Evolutionary conservation across 2,329 filamentous ascomycete genomes (phyloP), one percentile per base, ranked within the genome.

Genomic region (Trichoderma cornu-damae): DNA sequence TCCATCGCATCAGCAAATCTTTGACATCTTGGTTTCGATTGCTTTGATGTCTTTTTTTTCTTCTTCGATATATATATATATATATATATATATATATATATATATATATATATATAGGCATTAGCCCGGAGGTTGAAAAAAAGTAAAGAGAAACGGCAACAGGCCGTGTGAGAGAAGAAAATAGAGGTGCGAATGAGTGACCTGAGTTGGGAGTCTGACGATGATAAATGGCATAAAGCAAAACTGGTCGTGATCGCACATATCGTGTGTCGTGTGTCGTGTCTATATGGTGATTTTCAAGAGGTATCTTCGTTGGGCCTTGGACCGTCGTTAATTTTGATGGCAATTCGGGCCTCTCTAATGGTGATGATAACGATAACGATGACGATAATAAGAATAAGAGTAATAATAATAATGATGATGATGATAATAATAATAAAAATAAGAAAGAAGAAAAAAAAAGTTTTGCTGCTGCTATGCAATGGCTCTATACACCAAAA

Each of bases 181-280:
- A n/a, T 35, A n/a, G 42, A 48, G 46, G 42, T 44, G 57, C 57
- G 37, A 59, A 57, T 37, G 58, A 59, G 18, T 52, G 58, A 57
- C 53, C 53, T 20, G 22, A 57, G 53, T 59, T 50, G 59, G 59
- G n/a, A 58, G 38, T 47, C 32, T 38, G 38, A 30, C 8, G 38
- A 18, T 38, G 55, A 59, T 46, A 59, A 59, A 59, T 43, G 9
- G 50, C 44, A 53, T 59, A 55, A 55, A 44, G 38, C 42, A 50
- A 49, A 61, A 58, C 37, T 34, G 51, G 48, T 60, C 54, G 44
- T 48, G 43, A 42, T 59, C 63, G 62, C 61, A 63, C 65, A 56
- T 62, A 65, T 63, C 68, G 62, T 64, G 62, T 58, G 61, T n/a
- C n/a, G n/a, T n/a, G 64, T 64, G 61, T 66, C 65, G 67, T 63